Conservation (phyloP, 306 rosid genomes). For the Corylus heterophylla region DNA sequence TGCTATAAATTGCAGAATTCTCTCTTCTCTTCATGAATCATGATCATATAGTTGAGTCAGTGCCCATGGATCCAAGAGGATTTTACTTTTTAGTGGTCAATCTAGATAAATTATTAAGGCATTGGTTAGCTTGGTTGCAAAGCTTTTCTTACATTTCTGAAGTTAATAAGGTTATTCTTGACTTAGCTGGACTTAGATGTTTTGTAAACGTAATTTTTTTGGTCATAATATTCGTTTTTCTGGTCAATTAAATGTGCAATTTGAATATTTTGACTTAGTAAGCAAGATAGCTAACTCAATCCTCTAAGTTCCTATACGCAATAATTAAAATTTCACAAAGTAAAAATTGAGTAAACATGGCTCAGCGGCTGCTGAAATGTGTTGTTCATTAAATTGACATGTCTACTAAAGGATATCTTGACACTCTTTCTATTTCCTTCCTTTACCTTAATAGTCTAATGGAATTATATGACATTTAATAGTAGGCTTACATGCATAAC, state of each 20-base stretch:
- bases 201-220: neutral
- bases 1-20: slow-evolving; percentile 47
- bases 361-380: neutral
- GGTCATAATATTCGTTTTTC: neutral
- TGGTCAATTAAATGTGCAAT: neutral
- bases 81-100: slow-evolving; percentile 33
- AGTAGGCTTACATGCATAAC: neutral
- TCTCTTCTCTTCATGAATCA: slow-evolving; percentile 46
- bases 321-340: too few relatives aligned
- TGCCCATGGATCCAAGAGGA: slow-evolving; percentile 42
- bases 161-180: slow-evolving; percentile 9
- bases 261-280: too few relatives aligned
- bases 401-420: neutral
- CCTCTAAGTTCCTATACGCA: too few relatives aligned
- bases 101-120: neutral
- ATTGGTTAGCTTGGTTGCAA: neutral
- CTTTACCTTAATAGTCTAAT: neutral
- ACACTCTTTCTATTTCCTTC: neutral
- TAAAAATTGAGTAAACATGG: too few relatives aligned
- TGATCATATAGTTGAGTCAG: slow-evolving; percentile 48
- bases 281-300: too few relatives aligned
- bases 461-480: neutral
- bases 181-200: neutral
- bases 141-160: slow-evolving; percentile 16
- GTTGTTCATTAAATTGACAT: neutral